Evolutionary conservation across 331 rosid genomes (phyloP).

Genomic region (Quercus tomentella): DNA sequence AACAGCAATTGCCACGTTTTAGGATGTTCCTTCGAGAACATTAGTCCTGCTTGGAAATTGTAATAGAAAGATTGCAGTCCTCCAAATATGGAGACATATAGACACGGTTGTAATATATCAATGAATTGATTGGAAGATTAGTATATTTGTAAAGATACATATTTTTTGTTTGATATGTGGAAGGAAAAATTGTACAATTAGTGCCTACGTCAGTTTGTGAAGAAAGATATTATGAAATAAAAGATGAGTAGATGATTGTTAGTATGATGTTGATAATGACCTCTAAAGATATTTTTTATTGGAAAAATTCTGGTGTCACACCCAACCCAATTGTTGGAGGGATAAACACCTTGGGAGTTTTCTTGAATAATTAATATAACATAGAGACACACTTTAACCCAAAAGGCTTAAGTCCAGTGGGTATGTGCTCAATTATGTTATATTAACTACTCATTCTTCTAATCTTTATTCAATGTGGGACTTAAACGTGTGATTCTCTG

Average conservation of each 20-base stretch:
- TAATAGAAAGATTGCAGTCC: slow-evolving; percentile 16
- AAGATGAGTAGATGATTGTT: neutral
- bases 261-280: neutral
- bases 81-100: slow-evolving; percentile 21
- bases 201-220: slow-evolving; percentile 18
- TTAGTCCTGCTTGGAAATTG: slow-evolving; percentile 29
- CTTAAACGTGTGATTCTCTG: too few species aligned
- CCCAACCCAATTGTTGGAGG: too few species aligned
- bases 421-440: too few species aligned
- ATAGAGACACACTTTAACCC: too few species aligned
- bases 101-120: slow-evolving; percentile 38
- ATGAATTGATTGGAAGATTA: slow-evolving; percentile 25
- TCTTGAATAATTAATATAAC: too few species aligned
- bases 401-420: too few species aligned
- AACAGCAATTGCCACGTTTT: neutral
- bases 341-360: too few species aligned
- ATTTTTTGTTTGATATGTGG: slow-evolving; percentile 16
- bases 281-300: neutral
- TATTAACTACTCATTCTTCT: too few species aligned
- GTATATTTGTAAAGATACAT: slow-evolving; percentile 34
- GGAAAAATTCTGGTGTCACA: too few species aligned
- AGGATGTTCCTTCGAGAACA: neutral
- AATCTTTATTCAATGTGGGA: too few species aligned
- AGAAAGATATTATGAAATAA: slow-evolving; percentile 21
- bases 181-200: slow-evolving; percentile 19